phyloP scores from a whole-genome alignment of 2,329 filamentous ascomycete species.

The Pseudogymnoascus sp. region DNA sequence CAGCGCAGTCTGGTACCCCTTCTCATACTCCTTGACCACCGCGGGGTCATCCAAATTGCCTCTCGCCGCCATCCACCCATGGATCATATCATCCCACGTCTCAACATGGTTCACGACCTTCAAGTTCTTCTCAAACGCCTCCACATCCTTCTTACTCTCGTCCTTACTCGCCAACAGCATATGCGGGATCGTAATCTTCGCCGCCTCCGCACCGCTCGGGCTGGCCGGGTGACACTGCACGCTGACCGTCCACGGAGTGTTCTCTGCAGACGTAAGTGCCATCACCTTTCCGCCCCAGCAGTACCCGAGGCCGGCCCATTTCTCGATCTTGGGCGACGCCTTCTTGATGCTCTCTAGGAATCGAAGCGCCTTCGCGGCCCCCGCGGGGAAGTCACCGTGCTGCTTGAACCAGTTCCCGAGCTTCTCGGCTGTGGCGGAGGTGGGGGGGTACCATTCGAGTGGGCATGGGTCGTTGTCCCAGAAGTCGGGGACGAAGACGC shows the following conservation, averaged over 20 bases:
- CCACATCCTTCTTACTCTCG: slow-evolving; percentile 37
- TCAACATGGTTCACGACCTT: slow-evolving; percentile 38
- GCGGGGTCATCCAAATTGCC: slow-evolving; percentile 38
- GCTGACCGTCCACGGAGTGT: slow-evolving; percentile 18
- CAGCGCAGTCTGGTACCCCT: slow-evolving; percentile 39
- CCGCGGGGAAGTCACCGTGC: slow-evolving; percentile 23
- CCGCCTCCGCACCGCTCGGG: slow-evolving; percentile 31
- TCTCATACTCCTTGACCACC: slow-evolving; percentile 39
- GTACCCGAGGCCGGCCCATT: slow-evolving; percentile 27
- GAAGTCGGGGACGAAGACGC: slow-evolving; percentile 86
- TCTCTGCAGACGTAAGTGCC: slow-evolving; percentile 15
- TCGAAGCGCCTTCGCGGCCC: slow-evolving; percentile 42
- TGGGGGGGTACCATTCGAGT: slow-evolving; percentile 54
- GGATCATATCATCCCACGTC: slow-evolving; percentile 42
- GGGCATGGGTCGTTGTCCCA: slow-evolving; percentile 55
- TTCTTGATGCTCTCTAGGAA: slow-evolving; percentile 45
- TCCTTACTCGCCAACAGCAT: slow-evolving; percentile 42
- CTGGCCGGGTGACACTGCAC: slow-evolving; percentile 24
- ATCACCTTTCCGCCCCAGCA: slow-evolving; percentile 29
- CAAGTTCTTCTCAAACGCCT: slow-evolving; percentile 36
- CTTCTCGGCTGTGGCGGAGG: slow-evolving; percentile 51
- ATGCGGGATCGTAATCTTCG: slow-evolving; percentile 38
- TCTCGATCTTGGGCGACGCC: slow-evolving; percentile 46
- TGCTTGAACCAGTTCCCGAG: slow-evolving; percentile 48
- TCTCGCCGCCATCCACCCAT: slow-evolving; percentile 52